Evolutionary conservation across 2,329 filamentous ascomycete genomes (phyloP).

Genomic region (Kalmusia sp.): DNA sequence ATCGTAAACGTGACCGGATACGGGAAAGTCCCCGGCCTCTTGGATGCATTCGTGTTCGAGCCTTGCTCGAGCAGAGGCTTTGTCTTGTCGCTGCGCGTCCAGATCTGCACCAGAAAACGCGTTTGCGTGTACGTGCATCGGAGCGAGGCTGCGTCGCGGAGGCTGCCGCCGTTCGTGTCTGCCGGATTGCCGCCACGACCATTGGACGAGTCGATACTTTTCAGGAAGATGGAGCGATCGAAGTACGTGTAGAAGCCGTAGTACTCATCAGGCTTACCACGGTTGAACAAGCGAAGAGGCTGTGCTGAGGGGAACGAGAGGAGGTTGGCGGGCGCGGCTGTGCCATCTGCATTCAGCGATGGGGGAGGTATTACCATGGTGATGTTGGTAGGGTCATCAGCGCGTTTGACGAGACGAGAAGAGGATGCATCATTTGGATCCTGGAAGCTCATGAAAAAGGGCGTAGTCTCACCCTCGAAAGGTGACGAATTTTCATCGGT

Average conservation of each 20-base stretch:
- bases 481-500: conserved; percentile 75
- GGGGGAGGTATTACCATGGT: conserved; percentile 69
- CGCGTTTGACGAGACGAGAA: conserved; percentile 47
- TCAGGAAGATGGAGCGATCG: conserved; percentile 83
- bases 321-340: conserved; percentile 73
- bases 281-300: conserved; percentile 84
- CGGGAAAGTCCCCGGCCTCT: conserved; percentile 64
- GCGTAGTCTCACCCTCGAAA: conserved; percentile 85
- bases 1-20: conserved; percentile 67
- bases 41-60: conserved; percentile 52
- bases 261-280: conserved; percentile 80
- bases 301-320: conserved; percentile 74
- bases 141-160: conserved; percentile 53
- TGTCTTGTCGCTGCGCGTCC: conserved; percentile 58
- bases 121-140: conserved; percentile 68
- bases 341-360: conserved; percentile 69
- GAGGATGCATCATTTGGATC: conserved; percentile 34
- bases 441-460: conserved; percentile 84
- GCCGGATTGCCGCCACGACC: conserved; percentile 49
- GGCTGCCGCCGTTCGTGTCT: conserved; percentile 60
- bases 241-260: conserved; percentile 96
- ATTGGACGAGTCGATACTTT: conserved; percentile 61
- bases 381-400: conserved; percentile 48
- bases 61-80: conserved; percentile 40
- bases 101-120: conserved; percentile 67